A percentile compares a stretch with the other conserved stretches of the same genome.
phyloP scores from a whole-genome alignment of 495 filamentous ascomycete species.

The Aspergillus panamensis region DNA sequence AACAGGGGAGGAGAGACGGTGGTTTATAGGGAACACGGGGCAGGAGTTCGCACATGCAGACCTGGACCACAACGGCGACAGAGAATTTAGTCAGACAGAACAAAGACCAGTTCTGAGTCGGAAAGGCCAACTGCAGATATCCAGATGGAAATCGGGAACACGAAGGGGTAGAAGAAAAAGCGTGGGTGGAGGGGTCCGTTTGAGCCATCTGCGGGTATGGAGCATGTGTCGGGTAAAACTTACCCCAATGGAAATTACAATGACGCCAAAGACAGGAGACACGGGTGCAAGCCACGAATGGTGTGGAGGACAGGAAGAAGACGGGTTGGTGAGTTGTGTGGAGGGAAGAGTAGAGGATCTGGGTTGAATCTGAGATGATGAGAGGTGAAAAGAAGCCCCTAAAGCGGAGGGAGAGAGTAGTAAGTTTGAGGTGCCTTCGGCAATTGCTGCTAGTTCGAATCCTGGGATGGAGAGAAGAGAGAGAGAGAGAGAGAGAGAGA shows the following conservation, averaged over 20 bases:
- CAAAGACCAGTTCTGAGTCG: conserved; percentile 11
- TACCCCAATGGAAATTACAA: conserved; percentile 18
- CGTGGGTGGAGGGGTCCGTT: conserved; percentile 22
- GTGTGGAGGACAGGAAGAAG: not conserved
- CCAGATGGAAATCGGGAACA: conserved; percentile 4
- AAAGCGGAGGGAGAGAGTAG: conserved; percentile 14
- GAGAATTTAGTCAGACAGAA: conserved; percentile 9
- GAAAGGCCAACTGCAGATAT: conserved; percentile 12
- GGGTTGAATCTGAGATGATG: not conserved
- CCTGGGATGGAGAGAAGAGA: conserved; percentile 2
- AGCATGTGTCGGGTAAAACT: conserved; percentile 11
- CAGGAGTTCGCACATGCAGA: conserved; percentile 15
- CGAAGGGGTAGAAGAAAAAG: not conserved
- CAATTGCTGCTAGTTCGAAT: not conserved
- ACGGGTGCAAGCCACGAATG: not conserved
- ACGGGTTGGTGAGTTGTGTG: not conserved
- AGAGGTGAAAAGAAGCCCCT: conserved; percentile 5
- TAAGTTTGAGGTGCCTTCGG: not conserved
- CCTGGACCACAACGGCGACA: conserved; percentile 14
- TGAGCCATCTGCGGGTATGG: conserved; percentile 10
- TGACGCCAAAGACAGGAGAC: conserved; percentile 3
- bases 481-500: no score
- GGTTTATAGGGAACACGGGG: conserved; percentile 14
- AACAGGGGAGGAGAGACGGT: conserved; percentile 6
- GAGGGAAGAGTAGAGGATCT: not conserved